phyloP scores from a whole-genome alignment of 306 rosid genomes.

The Dalbergia cochinchinensis region DNA sequence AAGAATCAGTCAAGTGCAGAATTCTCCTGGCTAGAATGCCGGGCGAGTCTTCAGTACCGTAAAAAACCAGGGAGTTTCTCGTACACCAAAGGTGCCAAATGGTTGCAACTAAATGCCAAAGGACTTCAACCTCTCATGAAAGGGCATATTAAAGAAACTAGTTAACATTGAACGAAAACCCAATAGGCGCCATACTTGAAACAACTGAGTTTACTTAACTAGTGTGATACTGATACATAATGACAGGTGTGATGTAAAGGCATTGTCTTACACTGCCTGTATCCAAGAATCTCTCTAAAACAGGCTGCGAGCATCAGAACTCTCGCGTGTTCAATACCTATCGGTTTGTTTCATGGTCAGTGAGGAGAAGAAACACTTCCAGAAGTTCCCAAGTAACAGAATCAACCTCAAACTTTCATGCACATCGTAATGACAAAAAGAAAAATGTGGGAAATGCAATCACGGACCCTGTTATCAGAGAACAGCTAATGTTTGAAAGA shows the following conservation, averaged over 20 bases:
- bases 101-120: no score
- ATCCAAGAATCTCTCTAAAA: not conserved
- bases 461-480: slow-evolving; percentile 11
- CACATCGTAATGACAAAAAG: not conserved
- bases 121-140: no score
- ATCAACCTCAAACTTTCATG: not conserved
- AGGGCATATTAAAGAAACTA: no score
- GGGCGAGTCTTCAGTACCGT: no score
- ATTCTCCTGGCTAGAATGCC: no score
- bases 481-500: not conserved
- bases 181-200: not conserved
- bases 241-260: no score
- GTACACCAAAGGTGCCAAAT: no score
- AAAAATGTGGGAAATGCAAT: not conserved
- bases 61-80: no score
- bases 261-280: no score
- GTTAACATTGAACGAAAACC: no score
- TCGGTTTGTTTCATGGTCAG: not conserved
- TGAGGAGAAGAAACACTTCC: not conserved
- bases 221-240: no score
- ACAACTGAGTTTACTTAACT: not conserved
- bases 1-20: no score
- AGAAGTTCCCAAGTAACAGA: not conserved
- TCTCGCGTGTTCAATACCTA: not conserved
- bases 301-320: not conserved